A percentile compares a stretch with the other conserved stretches of the same genome.
Evolutionary conservation across 2,329 filamentous ascomycete genomes (phyloP).

Genomic region (Sporothrix schenckii): DNA sequence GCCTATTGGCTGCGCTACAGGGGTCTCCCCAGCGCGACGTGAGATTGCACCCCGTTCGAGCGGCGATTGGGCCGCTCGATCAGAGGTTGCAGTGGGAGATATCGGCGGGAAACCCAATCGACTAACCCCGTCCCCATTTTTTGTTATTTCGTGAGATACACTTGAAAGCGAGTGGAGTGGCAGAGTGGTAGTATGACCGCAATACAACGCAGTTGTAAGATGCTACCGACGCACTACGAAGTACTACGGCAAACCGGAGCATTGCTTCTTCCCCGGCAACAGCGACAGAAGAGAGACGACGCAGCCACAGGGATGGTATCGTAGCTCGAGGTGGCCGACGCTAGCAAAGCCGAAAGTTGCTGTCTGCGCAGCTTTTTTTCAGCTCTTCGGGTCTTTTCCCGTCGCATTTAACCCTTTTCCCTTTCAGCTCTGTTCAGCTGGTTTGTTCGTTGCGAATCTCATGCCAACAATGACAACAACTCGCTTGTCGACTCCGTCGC

Average conservation of each 20-base stretch:
- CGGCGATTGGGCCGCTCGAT: constrained; percentile 11
- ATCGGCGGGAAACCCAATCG: constrained; percentile 22
- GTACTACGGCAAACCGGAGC: no score
- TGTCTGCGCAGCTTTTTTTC: neutral
- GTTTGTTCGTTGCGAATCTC: no score
- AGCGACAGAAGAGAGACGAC: neutral
- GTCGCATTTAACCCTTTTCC: neutral
- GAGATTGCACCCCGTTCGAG: constrained; percentile 19
- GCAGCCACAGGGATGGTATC: constrained; percentile 4
- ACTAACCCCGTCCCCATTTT: neutral
- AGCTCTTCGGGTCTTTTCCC: constrained; percentile 3
- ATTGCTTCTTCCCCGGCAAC: neutral
- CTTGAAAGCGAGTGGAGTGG: no score
- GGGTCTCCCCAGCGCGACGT: neutral
- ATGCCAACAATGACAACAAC: neutral
- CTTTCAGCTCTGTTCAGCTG: constrained; percentile 13
- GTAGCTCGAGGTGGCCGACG: neutral
- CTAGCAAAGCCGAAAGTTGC: neutral
- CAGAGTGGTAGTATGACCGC: no score
- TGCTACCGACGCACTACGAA: no score
- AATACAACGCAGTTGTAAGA: no score
- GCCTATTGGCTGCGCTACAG: constrained; percentile 7
- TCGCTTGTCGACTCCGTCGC: neutral
- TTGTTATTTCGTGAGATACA: neutral
- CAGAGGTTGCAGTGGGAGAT: constrained; percentile 24